phyloP scores from a whole-genome alignment of 148 eudicot genomes.

The Rhododendron ferrugineum region DNA sequence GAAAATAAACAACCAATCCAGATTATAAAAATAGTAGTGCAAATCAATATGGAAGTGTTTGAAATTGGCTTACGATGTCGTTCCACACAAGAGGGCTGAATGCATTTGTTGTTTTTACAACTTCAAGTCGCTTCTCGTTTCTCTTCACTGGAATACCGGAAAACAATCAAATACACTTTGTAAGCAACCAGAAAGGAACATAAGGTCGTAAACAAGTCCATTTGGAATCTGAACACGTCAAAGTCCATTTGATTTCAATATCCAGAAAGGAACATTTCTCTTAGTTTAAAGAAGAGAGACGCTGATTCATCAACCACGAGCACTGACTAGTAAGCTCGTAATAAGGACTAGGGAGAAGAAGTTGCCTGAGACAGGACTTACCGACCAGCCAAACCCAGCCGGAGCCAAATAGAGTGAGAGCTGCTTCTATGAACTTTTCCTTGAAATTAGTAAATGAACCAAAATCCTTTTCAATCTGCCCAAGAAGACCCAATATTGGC shows the following conservation, averaged over 20 bases:
- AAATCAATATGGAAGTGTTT: background rate
- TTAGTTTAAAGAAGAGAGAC: background rate
- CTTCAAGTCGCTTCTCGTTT: constrained; percentile 63
- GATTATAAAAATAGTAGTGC: background rate
- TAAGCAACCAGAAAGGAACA: background rate
- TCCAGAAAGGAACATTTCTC: background rate
- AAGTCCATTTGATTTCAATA: background rate
- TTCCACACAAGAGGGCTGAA: constrained; percentile 74
- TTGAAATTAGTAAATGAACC: constrained; percentile 68
- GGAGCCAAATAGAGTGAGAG: constrained; percentile 70
- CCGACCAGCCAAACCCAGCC: constrained; percentile 97
- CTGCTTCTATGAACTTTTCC: constrained; percentile 69
- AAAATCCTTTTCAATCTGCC: constrained; percentile 88
- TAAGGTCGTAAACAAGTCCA: background rate
- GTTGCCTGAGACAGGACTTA: constrained; percentile 36
- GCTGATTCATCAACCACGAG: background rate
- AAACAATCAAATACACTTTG: background rate
- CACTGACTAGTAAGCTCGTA: background rate
- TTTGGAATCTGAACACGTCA: background rate
- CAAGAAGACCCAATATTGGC: constrained; percentile 72
- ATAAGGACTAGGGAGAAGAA: background rate
- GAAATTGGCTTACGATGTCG: constrained; percentile 61
- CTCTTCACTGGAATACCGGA: constrained; percentile 52
- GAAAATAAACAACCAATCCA: background rate
- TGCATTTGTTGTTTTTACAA: constrained; percentile 77